Base-by-base conservation (phyloP, 225 moss, liverwort and hornwort genomes). In the Asterella californica region DNA sequence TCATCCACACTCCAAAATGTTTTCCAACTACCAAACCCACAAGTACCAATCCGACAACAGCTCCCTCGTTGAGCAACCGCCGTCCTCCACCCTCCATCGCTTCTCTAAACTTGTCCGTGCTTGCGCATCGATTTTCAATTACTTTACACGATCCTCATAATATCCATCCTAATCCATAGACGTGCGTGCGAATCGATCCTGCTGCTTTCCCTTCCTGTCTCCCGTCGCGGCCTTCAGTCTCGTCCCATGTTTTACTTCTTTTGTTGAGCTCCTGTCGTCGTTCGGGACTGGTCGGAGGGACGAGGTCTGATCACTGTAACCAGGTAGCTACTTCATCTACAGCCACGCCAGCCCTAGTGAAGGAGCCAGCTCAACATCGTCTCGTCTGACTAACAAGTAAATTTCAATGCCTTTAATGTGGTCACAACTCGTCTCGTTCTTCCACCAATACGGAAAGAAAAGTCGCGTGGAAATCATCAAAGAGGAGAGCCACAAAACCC, bases 281-380 rank as follows among this genome's bases (percentile, higher is more conserved):
- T 18, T 30, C 66, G 11, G 9, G 34, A 29, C 66, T 15, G 66
- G 34, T 42, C 42, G n/a, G n/a, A n/a, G 67, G 4, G 29, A 14
- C 36, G 9, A 21, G 15, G 10, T 71, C 47, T 14, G 49, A 48
- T 15, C 50, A 73, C n/a, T 48, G 49, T 18, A 24, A 52, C 49
- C 19, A 42, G 6, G 27, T 11, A 49, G 49, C 50, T 37, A 61
- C 57, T 37, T 76, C 59, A 38, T 21, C 37, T n/a, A n/a, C 0
- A 7, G 59, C 60, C 76, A 60, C 60, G 76, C 24, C 76, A 60
- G 76, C 76, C 76, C 76, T 76, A 76, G 61, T 76, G 60, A 64
- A 57, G 2, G 29, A 24, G 36, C 60, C 73, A 73, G 57, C 14
- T 59, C 76, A 59, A 5, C 37, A 37, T 76, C 76, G 25, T 36